Evolutionary conservation across 2,329 filamentous ascomycete species (phyloP).

Genomic region (Cryphonectria radicalis): DNA sequence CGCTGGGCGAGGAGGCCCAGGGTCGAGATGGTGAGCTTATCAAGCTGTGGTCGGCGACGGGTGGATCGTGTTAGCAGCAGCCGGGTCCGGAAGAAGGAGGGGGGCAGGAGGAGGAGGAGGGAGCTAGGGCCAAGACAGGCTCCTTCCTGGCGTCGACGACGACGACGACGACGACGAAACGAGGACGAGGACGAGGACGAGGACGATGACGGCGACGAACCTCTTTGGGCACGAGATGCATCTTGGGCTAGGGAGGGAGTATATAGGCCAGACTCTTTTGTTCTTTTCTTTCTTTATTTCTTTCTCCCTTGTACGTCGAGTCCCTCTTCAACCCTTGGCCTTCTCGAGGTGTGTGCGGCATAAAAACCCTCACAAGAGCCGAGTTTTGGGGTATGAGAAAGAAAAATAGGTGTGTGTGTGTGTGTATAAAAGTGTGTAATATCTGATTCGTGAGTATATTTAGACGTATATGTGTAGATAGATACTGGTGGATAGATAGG

Average conservation of each 20-base stretch:
- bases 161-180: not conserved
- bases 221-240: constrained; percentile 45
- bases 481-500: not conserved
- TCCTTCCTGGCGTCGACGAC: not conserved
- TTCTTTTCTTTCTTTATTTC: not conserved
- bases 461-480: not conserved
- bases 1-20: constrained; percentile 85
- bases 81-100: not conserved
- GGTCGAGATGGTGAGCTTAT: constrained; percentile 94
- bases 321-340: not conserved
- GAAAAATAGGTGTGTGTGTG: not conserved
- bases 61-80: constrained; percentile 21
- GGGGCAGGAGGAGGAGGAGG: not conserved
- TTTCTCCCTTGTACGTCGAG: not conserved
- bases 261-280: constrained; percentile 7
- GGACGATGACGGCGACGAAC: constrained; percentile 34
- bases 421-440: not conserved
- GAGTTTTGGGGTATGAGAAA: not conserved
- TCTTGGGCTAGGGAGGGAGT: constrained; percentile 30
- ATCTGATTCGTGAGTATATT: not conserved
- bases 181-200: not conserved
- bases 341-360: not conserved
- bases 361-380: not conserved
- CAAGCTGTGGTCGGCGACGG: constrained; percentile 63
- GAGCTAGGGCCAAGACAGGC: not conserved